Evolutionary conservation across 202 grass and related monocot genomes (phyloP).

Genomic region (Panicum hallii): DNA sequence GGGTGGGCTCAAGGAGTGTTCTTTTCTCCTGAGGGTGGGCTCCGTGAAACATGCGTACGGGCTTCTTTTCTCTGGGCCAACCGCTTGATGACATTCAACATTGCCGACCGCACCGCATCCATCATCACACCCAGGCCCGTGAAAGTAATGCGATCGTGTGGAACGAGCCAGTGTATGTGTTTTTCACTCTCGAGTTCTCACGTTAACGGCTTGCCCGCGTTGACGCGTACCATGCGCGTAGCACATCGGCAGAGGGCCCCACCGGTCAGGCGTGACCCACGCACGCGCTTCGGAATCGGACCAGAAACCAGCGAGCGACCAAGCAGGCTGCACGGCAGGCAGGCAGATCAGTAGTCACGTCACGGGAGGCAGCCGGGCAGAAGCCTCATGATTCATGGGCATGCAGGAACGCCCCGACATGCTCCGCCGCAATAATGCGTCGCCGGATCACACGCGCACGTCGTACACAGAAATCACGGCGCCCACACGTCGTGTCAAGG

Average conservation of each 20-base stretch:
- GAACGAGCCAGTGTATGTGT: not conserved
- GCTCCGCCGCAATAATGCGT: conserved; percentile 3
- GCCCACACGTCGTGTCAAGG: conserved; percentile 42
- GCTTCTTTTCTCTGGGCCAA: not conserved
- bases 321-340: not conserved
- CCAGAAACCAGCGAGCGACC: not conserved
- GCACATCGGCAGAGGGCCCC: not conserved
- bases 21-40: no score
- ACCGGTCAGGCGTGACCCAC: not conserved
- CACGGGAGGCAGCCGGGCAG: conserved; percentile 10
- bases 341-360: conserved; percentile 54
- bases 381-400: conserved; percentile 32
- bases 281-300: not conserved
- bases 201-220: no score
- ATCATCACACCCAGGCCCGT: no score
- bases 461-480: conserved; percentile 46
- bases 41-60: no score
- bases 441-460: conserved; percentile 8
- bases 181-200: no score
- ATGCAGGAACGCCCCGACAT: conserved; percentile 21
- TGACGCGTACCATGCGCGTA: not conserved
- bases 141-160: no score
- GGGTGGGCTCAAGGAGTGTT: not conserved
- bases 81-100: not conserved
- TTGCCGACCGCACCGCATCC: no score